A percentile compares a stretch with the other conserved stretches of the same genome.
These are phyloP conservation scores for Chlamydomonas incerta DNA, from an alignment of 139 green algal species.

Conservation along the genomic window DNA sequence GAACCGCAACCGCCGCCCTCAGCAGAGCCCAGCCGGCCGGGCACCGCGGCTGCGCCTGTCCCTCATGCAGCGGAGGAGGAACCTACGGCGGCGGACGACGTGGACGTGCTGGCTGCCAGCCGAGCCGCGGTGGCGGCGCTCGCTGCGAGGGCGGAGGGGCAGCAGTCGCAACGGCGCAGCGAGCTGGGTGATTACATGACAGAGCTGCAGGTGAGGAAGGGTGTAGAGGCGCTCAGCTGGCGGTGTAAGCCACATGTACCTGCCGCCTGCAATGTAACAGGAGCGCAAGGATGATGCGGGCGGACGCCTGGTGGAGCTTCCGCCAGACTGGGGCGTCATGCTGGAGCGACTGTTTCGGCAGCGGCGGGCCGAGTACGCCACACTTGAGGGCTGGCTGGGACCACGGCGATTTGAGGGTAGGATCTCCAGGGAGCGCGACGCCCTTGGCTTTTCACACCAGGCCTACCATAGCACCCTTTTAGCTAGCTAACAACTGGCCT, in stretches of 20 bases:
- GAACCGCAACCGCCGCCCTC: neutral
- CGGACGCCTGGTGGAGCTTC: conserved; percentile 45
- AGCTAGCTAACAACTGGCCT: too few species aligned
- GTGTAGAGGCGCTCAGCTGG: too few species aligned
- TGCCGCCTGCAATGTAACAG: neutral
- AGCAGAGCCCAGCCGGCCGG: neutral
- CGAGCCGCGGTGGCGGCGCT: conserved; percentile 21
- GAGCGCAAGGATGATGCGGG: conserved; percentile 31
- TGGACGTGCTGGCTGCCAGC: conserved; percentile 2
- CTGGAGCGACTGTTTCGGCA: conserved; percentile 48
- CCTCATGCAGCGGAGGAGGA: neutral
- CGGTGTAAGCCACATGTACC: too few species aligned
- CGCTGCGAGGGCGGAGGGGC: neutral
- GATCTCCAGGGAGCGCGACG: too few species aligned
- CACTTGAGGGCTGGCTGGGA: conserved; percentile 55
- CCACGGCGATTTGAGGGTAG: conserved; percentile 48
- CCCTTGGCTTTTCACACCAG: too few species aligned
- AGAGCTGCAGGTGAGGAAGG: conserved; percentile 19
- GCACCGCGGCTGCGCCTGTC: neutral
- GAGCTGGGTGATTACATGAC: conserved; percentile 51
- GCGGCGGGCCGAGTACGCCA: conserved; percentile 36
- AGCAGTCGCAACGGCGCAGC: conserved; percentile 33
- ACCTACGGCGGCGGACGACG: neutral
- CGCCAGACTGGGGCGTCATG: conserved; percentile 46
- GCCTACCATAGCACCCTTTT: too few species aligned